These are phyloP conservation scores for Moricandia arvensis DNA, from an alignment of 345 rosid species.

Conservation along the genomic window DNA sequence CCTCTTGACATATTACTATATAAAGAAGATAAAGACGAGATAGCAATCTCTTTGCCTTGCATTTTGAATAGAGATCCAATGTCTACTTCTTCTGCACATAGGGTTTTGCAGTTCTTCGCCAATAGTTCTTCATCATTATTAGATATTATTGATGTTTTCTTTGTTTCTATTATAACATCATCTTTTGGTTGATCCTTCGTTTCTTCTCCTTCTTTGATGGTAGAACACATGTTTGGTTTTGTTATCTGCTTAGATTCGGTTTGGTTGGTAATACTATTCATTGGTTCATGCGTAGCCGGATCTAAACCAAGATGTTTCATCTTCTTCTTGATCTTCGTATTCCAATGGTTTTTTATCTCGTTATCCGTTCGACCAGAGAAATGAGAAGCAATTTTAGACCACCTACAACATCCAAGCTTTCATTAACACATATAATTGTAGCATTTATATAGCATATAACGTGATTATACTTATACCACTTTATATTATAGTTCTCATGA, in stretches of 20 bases:
- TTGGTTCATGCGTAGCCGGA: conserved; percentile 60
- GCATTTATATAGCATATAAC: neutral
- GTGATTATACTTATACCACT: neutral
- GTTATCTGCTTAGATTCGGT: conserved; percentile 19
- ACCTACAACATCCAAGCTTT: conserved; percentile 45
- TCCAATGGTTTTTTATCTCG: conserved; percentile 96
- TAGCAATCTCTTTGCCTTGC: conserved; percentile 38
- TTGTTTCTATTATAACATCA: conserved; percentile 21
- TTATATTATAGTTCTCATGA: too few species aligned
- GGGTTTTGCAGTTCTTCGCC: conserved; percentile 39
- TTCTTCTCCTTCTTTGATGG: conserved; percentile 31
- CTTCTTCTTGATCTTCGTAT: conserved; percentile 80
- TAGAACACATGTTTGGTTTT: conserved; percentile 5
- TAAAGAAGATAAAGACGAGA: conserved; percentile 33
- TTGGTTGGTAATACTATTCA: conserved; percentile 16
- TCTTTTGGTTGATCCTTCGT: conserved; percentile 24
- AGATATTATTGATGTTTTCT: neutral
- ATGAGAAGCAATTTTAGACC: conserved; percentile 94
- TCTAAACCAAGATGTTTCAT: conserved; percentile 64
- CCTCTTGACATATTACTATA: conserved; percentile 26
- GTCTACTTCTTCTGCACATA: conserved; percentile 42
- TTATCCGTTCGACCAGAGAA: conserved; percentile 93
- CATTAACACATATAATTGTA: neutral
- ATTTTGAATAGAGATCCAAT: conserved; percentile 32
- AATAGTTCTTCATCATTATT: conserved; percentile 26